phyloP scores from a whole-genome alignment of 192 early-diverging fungal species.

The Phycomyces blakesleeanus region DNA sequence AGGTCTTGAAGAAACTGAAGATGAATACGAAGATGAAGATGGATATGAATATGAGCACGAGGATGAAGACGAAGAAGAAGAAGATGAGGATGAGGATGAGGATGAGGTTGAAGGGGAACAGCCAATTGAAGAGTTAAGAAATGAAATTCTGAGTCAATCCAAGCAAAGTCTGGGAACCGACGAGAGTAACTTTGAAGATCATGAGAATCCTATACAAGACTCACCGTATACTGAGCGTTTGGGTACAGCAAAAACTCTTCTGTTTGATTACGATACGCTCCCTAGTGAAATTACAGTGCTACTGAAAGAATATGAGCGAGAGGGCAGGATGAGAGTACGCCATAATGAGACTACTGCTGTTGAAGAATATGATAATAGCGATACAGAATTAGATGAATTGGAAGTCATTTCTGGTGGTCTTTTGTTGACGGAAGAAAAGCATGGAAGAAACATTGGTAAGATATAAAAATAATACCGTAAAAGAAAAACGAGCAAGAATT shows the following conservation, averaged over 20 bases:
- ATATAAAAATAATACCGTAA: not conserved
- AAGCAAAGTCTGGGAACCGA: not conserved
- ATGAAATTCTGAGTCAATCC: not conserved
- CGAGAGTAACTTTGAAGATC: not conserved
- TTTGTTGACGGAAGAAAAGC: not conserved
- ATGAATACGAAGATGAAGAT: slow-evolving; percentile 5
- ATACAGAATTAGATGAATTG: not conserved
- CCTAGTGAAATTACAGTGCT: slow-evolving; percentile 7
- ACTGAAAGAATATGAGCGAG: slow-evolving; percentile 9
- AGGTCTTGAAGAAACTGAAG: too few relatives aligned
- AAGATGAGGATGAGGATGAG: not conserved
- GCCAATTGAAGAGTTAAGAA: too few relatives aligned
- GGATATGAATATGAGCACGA: not conserved
- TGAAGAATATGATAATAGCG: not conserved
- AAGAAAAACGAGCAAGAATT: too few relatives aligned
- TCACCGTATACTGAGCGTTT: too few relatives aligned
- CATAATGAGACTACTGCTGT: slow-evolving; percentile 4
- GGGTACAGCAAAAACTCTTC: not conserved
- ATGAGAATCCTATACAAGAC: not conserved
- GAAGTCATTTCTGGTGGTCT: not conserved
- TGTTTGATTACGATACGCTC: slow-evolving; percentile 22
- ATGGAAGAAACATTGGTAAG: not conserved
- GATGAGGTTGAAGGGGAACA: not conserved
- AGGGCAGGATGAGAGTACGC: not conserved
- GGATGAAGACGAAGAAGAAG: not conserved